Percentiles rank a stretch among this genome's conserved stretches.
phyloP scores from a whole-genome alignment of 2,329 filamentous ascomycete species.

The Curvularia sp. region DNA sequence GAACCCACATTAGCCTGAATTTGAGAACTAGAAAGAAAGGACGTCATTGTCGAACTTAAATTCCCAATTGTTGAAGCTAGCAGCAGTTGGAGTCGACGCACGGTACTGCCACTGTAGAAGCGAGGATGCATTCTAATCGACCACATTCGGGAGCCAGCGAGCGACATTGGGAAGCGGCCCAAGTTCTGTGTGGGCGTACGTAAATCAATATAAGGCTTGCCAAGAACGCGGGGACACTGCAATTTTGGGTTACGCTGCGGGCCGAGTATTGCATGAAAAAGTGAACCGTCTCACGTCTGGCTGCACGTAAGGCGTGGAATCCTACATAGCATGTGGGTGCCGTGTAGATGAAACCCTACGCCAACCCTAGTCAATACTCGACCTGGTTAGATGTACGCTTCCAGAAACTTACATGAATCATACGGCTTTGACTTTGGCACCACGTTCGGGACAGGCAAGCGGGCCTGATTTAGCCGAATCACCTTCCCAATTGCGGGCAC shows the following conservation, averaged over 20 bases:
- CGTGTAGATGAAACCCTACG: not conserved
- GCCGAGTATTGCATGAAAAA: constrained; percentile 5
- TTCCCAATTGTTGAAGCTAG: not conserved
- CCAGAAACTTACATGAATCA: not conserved
- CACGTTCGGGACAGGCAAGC: constrained; percentile 3
- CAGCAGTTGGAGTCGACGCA: not conserved
- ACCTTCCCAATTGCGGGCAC: constrained; percentile 15
- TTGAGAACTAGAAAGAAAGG: not conserved
- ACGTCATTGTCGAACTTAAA: not conserved
- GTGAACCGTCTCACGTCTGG: not conserved
- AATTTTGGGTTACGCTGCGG: constrained; percentile 3
- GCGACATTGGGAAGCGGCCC: not conserved
- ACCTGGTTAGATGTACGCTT: not conserved
- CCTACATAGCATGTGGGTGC: not conserved
- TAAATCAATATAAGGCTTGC: constrained; percentile 4
- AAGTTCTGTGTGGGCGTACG: not conserved
- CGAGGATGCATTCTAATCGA: not conserved
- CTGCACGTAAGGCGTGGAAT: constrained; percentile 8
- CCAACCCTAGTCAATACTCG: constrained; percentile 1
- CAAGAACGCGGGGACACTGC: constrained; percentile 2
- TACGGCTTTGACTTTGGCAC: constrained; percentile 8
- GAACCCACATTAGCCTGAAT: constrained; percentile 8
- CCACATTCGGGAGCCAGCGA: not conserved
- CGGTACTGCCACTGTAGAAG: not conserved
- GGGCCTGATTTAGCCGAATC: constrained; percentile 4